Evolutionary conservation across 192 early-diverging fungal genomes (phyloP), one percentile per base, ranked within the genome.

Genomic region (Dissophora ornata): DNA sequence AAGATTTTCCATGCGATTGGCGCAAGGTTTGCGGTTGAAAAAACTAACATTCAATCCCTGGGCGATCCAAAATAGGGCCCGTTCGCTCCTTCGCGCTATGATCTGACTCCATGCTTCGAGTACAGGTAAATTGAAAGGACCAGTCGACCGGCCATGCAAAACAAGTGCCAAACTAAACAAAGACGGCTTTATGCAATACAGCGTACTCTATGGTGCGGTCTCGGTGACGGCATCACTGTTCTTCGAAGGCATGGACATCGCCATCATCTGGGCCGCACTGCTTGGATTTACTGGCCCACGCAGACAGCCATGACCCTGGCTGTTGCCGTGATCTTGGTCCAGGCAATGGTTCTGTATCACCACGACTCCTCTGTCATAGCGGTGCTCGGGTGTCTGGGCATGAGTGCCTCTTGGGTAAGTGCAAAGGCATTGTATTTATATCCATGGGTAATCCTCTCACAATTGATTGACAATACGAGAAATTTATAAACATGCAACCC

Each of bases 211-310:
- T 34, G 59, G 58, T 16, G 59, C 28, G 13, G 2, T 40, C 12
- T 53, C 69, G 9, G 1, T 49, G 15, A 12, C 53, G 6, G 42
- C 28, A 0, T 7, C 6, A 1, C 1, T 56, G n/a, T 19, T 62
- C 5, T 40, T 62, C n/a, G 0, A 55, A 15, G 21, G 46, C 21
- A 47, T 47, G 40, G 56, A 21, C 9, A 22, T 1, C 44, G 53
- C 1, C 69, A 71, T 28, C 22, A 18, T 21, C 38, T 63, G 9
- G 69, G 69, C 12, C 59, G 69, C 12, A 71, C 69, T 29, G 54
- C 21, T 16, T 57, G 44, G 53, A 71, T 71, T n/a, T 71, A 63
- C 18, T 71, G 69, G 69, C 69, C 69, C 29, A 51, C 69, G 4
- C 69, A 71, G 55, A 21, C 55, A 13, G 34, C 61, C 5, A 71